Evolutionary conservation across 2,329 filamentous ascomycete genomes (phyloP), one percentile per base, ranked within the genome.

Genomic region (Ophiocordyceps unilateralis): DNA sequence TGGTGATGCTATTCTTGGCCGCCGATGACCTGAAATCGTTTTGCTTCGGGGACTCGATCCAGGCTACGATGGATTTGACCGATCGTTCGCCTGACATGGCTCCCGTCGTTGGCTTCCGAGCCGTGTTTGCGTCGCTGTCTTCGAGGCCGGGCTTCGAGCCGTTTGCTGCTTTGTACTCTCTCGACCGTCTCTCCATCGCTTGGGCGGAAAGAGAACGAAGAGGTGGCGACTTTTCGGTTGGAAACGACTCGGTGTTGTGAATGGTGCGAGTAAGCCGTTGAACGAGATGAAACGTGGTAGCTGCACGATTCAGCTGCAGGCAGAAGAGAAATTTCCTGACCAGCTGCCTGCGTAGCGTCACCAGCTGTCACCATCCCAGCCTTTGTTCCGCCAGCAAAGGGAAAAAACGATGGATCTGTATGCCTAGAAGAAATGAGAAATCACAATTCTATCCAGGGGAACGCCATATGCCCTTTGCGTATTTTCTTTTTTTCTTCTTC

Each of bases 41-140:
- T 22, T 44, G 43, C 40, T 24, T 22, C 47, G 47, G 49, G 5
- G 51, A 49, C 43, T 59, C 57, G 19, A 59, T 47, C 55, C 54
- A 57, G n/a, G 51, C 53, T 39, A 58, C 51, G 39, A 59, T 58
- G 42, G 55, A 53, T 40, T 52, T 53, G 44, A 58, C 56, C 22
- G 53, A 55, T 39, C 53, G 51, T 44, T 44, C 44, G 34, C 12
- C 14, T n/a, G 39, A 22, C 39, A 24, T 26, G 19, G 9, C 8
- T 5, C 15, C 15, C 15, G 9, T 2, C 15, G 32, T 12, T 6
- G 6, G 11, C 5, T 32, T 12, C 14, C 6, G 5, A 5, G 7
- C 30, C 11, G 5, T 26, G 24, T 6, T n/a, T 12, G 15, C 8
- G 30, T 12, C 11, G n/a, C 32, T 6, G 15, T 5, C 4, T 5